These are phyloP conservation scores for Cyclostephanos invisitatus DNA, from an alignment of 108 stramenopile genomes.

Conservation along the genomic window DNA sequence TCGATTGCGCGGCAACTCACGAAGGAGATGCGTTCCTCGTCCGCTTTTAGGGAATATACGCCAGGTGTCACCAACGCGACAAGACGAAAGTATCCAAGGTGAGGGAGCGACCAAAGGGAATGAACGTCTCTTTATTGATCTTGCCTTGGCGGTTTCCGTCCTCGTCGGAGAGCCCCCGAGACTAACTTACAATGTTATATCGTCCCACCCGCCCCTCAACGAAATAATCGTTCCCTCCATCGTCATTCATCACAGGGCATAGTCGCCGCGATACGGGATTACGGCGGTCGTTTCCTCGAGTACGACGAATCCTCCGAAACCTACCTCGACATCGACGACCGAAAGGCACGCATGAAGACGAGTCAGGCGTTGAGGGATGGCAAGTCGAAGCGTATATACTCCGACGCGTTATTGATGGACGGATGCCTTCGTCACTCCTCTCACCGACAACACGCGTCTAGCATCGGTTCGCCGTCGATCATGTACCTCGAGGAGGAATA, in stretches of 20 bases:
- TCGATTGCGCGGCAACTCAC: no score
- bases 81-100: neutral
- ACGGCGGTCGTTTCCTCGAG: slow-evolving; percentile 63
- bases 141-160: no score
- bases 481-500: neutral
- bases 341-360: slow-evolving; percentile 74
- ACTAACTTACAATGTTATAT: no score
- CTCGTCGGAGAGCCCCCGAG: no score
- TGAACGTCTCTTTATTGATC: no score
- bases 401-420: neutral
- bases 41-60: neutral
- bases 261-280: slow-evolving; percentile 18
- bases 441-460: neutral
- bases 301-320: slow-evolving; percentile 43
- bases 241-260: neutral
- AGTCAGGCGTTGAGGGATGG: slow-evolving; percentile 41
- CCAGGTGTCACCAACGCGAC: neutral
- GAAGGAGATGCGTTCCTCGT: no score
- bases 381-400: slow-evolving; percentile 29
- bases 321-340: slow-evolving; percentile 72
- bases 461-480: neutral
- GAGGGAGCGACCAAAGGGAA: neutral
- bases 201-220: no score
- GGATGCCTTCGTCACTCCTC: neutral
- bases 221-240: neutral